Base-by-base conservation (phyloP, 2,329 filamentous ascomycete species). In the Cercospora zeina region DNA sequence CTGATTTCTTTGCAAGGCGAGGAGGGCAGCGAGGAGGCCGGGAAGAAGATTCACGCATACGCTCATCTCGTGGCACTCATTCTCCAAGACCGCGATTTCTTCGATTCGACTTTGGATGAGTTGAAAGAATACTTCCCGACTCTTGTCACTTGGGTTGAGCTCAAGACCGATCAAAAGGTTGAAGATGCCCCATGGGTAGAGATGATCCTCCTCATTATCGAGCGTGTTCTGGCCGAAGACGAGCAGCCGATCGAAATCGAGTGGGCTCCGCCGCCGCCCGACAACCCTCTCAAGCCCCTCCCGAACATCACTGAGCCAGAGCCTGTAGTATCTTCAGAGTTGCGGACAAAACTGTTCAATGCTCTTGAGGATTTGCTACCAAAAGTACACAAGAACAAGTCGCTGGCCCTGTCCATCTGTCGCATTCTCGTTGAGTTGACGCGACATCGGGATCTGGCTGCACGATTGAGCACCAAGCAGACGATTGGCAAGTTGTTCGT, bases 121-220 rank as follows among this genome's bases (percentile, higher is more conserved):
- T 78, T 99, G 24, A 89, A 89, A 72, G 87, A 90, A 16, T 91
- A 89, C 70, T 89, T 97, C 42, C 81, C 82, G 9, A 87, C 87
- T 37, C 86, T 97, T 65, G 82, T 96, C 30, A 83, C 81, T 2
- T 97, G 97, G 74, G 84, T 99, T 68, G 88, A 89, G 70, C 79
- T 92, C 3, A 81, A 85, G 4, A 79, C 85, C 0, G 85, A 87
- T 27, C 85, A 88, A 60, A 82, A 89, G 3, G 79, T 83, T 0
- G 90, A 96, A 54, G 89, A 95, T 62, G 90, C 92, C 4, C 90
- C 91, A 1, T 99, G 93, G 92, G 89, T 97, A 66, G 90, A 91
- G 11, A 93, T 95, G 71, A 87, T 97, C 33, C 81, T 99, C 34
- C 82, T 97, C 14, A 89, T 99, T 54, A 83, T 97, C 54, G 95